Evolutionary conservation across 805 yeast genomes (phyloP), one percentile per base, ranked within the genome.

Genomic region (Danielia reshetovae): DNA sequence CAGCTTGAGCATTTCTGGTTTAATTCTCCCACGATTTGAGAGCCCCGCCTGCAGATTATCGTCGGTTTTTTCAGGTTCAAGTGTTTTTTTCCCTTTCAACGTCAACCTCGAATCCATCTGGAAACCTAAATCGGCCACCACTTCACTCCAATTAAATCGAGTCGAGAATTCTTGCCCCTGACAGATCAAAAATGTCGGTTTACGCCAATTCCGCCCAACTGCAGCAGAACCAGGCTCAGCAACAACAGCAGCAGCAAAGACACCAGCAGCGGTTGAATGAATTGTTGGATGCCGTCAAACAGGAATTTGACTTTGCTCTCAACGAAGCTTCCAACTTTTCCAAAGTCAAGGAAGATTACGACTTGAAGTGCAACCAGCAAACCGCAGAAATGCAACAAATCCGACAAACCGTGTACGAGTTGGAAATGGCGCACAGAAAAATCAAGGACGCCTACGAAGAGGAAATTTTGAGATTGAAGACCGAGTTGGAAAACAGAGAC

Each of bases 371-470:
- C 57, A 81, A 77, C 55, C 97, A 89, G 64, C 97, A 90, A 62
- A 81, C 87, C 38, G 84, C 81, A 34, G 98, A 93, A 61, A 80
- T 90, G 76, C 89, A 88, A 56, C 95, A 85, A 58, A 88, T 90
- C 39, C 77, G 96, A 53, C 94, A 88, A 54, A 86, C 96, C 8
- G 95, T 90, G 18, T 88, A 81, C 55, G 97, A 93, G 57, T 74
- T 90, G 52, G 97, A 90, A 60, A 76, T 82, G 74, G 90, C 95
- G 25, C 97, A 90, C 67, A 75, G 95, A 49, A 85, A 86, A 57
- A 85, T 93, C 75, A 89, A 90, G 65, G 97, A 90, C 12, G 88
- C 89, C 30, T 93, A 90, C 62, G 97, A 90, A 60, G 95, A 85
- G 52, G 97, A 90, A 63, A 84, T 93, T 37, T 68, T 77, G 55